Conservation (phyloP, 2,329 filamentous ascomycete species). For the Colletotrichum orbiculare region DNA sequence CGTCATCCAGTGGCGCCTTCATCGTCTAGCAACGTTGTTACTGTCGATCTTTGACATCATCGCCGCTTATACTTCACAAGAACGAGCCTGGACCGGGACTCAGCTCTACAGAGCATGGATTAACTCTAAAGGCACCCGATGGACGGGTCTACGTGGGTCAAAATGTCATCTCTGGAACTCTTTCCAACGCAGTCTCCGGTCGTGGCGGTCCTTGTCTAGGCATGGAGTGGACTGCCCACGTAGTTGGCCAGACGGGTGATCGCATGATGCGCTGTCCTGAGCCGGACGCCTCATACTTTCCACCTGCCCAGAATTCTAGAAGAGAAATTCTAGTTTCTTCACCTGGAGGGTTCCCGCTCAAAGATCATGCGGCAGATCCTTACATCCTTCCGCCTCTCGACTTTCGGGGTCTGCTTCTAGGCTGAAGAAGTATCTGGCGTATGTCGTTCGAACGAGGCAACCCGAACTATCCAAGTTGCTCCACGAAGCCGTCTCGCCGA, state of each 20-base stretch:
- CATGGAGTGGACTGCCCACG: neutral
- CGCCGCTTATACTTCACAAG: no score
- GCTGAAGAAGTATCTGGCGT: neutral
- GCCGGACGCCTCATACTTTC: neutral
- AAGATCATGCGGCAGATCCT: neutral
- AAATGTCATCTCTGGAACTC: neutral
- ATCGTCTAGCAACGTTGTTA: no score
- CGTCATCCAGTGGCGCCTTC: neutral
- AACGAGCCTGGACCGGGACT: no score
- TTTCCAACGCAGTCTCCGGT: neutral
- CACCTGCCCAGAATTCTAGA: conserved; percentile 12
- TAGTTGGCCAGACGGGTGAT: conserved; percentile 9
- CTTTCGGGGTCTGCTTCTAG: neutral
- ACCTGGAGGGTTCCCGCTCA: neutral
- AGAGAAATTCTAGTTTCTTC: neutral
- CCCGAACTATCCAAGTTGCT: neutral
- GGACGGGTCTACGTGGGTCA: no score
- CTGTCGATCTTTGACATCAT: no score
- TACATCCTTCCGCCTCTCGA: neutral
- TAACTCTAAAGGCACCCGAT: no score
- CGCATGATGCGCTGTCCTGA: conserved; percentile 12
- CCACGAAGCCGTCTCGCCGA: neutral
- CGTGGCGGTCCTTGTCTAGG: neutral
- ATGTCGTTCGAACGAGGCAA: neutral
- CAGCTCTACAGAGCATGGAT: no score